phyloP scores from a whole-genome alignment of 2,329 filamentous ascomycete genomes.

The Reticulascus tulasneorum region DNA sequence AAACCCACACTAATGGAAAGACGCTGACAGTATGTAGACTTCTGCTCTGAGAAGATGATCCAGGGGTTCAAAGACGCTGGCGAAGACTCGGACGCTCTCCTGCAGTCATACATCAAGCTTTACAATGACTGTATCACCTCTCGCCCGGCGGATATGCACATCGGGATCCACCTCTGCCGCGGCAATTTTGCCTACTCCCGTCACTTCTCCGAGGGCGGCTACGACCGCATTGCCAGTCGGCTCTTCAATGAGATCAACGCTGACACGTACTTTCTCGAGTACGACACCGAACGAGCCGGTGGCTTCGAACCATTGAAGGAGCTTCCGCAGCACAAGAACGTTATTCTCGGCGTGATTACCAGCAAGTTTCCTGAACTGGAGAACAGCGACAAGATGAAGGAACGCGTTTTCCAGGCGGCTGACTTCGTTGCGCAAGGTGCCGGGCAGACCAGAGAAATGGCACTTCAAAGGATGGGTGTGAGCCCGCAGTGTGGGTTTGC shows the following conservation, averaged over 20 bases:
- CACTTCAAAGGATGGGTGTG: slow-evolving; percentile 60
- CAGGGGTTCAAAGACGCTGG: slow-evolving; percentile 13
- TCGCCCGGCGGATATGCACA: slow-evolving; percentile 61
- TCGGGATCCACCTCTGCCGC: slow-evolving; percentile 65
- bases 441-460: slow-evolving; percentile 57
- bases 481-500: slow-evolving; percentile 70
- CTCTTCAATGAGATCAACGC: slow-evolving; percentile 57
- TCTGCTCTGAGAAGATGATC: slow-evolving; percentile 56
- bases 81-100: slow-evolving; percentile 45
- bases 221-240: slow-evolving; percentile 58
- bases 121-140: slow-evolving; percentile 67
- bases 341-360: slow-evolving; percentile 58
- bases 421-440: slow-evolving; percentile 64
- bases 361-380: slow-evolving; percentile 57
- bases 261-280: slow-evolving; percentile 59
- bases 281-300: slow-evolving; percentile 56
- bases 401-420: slow-evolving; percentile 53
- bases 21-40: too few relatives aligned
- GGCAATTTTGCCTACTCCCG: slow-evolving; percentile 60
- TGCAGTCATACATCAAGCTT: slow-evolving; percentile 67
- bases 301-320: slow-evolving; percentile 59
- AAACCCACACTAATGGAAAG: slow-evolving; percentile 2
- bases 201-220: slow-evolving; percentile 61
- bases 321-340: slow-evolving; percentile 57
- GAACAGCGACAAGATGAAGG: slow-evolving; percentile 50